Conservation (phyloP, 805 yeast species). For the Candida ortonii region DNA sequence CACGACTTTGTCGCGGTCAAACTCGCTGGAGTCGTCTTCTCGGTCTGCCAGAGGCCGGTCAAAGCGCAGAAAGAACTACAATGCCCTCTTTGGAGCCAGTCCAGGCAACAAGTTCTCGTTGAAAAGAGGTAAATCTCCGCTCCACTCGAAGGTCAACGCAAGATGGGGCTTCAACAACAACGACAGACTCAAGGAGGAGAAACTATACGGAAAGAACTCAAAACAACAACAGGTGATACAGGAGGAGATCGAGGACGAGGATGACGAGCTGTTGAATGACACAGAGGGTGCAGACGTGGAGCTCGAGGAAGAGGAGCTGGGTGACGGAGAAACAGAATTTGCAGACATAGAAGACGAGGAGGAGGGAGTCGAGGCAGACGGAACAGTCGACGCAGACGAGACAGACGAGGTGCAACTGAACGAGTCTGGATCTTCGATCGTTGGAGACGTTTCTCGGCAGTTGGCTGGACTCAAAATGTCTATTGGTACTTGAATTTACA, state of each 20-base stretch:
- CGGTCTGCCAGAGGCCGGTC: slow-evolving; percentile 27
- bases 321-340: slow-evolving; percentile 2
- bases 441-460: no score
- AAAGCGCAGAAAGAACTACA: slow-evolving; percentile 19
- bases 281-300: slow-evolving; percentile 12
- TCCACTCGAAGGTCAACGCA: slow-evolving; percentile 28
- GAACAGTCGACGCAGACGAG: no score
- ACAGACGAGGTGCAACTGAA: no score
- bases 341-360: no score
- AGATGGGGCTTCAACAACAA: slow-evolving; percentile 26
- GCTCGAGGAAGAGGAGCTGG: slow-evolving; percentile 14
- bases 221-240: slow-evolving; percentile 25
- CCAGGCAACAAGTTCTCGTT: slow-evolving; percentile 11
- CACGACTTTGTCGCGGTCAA: slow-evolving; percentile 33
- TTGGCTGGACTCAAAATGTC: no score
- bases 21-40: slow-evolving; percentile 35
- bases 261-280: slow-evolving; percentile 9
- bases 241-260: slow-evolving; percentile 22
- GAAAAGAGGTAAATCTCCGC: slow-evolving; percentile 34
- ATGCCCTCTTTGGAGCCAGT: slow-evolving; percentile 11
- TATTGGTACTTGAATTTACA: no score
- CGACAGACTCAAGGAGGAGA: slow-evolving; percentile 7
- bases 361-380: no score
- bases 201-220: slow-evolving; percentile 13
- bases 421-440: no score